Evolutionary conservation across 495 filamentous ascomycete species (phyloP).

Genomic region (Talaromyces adpressus): DNA sequence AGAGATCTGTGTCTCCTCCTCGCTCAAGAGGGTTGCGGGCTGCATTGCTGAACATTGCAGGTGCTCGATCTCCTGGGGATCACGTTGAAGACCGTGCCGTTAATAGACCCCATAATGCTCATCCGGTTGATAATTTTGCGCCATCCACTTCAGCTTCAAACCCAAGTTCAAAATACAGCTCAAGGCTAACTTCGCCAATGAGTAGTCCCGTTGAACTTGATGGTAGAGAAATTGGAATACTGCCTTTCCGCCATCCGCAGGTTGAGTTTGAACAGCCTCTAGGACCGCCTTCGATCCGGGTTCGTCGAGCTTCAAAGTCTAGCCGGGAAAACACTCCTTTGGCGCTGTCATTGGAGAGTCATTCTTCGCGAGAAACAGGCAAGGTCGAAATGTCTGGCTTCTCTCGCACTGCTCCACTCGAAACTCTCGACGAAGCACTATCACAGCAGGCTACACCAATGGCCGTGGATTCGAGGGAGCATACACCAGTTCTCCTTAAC

Average conservation of each 20-base stretch:
- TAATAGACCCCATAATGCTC: background rate
- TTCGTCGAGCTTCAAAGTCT: constrained; percentile 6
- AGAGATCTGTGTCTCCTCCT: constrained; percentile 37
- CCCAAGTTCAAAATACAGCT: constrained; percentile 7
- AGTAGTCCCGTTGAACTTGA: constrained; percentile 7
- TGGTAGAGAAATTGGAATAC: background rate
- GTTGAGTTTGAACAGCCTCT: background rate
- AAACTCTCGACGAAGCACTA: constrained; percentile 11
- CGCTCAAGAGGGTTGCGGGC: constrained; percentile 27
- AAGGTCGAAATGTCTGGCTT: background rate
- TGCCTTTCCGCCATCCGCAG: constrained; percentile 7
- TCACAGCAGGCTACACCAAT: constrained; percentile 17
- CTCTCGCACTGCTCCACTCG: constrained; percentile 3
- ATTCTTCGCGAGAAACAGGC: background rate
- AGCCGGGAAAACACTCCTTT: constrained; percentile 8
- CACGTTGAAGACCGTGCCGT: background rate
- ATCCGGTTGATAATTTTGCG: background rate
- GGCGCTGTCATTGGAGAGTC: background rate
- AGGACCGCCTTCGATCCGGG: background rate
- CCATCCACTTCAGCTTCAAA: background rate
- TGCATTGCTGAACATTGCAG: constrained; percentile 28
- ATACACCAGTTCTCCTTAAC: constrained; percentile 24
- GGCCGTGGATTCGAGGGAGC: background rate
- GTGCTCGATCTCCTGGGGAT: constrained; percentile 8
- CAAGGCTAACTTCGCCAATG: constrained; percentile 1